Evolutionary conservation across 2,329 filamentous ascomycete genomes (phyloP).

Genomic region (Diaporthe longicolla): DNA sequence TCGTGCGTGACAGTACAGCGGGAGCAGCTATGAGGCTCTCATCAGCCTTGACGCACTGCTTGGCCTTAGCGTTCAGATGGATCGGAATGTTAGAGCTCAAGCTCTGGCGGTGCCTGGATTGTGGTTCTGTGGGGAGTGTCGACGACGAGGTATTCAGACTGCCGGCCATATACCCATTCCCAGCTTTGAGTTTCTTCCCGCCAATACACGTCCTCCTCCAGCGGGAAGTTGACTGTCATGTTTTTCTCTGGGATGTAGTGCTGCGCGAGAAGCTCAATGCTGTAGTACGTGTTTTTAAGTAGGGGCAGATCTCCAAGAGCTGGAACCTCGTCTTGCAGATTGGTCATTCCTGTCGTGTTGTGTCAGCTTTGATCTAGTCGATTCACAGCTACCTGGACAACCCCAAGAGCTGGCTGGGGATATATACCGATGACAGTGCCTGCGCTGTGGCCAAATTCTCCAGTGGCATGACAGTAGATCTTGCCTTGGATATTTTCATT

Average conservation of each 20-base stretch:
- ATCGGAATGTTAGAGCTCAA: not conserved
- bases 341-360: constrained; percentile 59
- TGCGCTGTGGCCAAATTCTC: constrained; percentile 66
- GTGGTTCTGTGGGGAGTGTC: constrained; percentile 28
- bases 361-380: constrained; percentile 11
- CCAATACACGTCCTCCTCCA: constrained; percentile 67
- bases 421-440: constrained; percentile 61
- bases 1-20: not conserved
- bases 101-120: not conserved
- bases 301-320: constrained; percentile 62
- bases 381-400: not conserved
- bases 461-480: constrained; percentile 65
- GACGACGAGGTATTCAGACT: constrained; percentile 60
- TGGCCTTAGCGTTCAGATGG: not conserved
- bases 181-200: constrained; percentile 55
- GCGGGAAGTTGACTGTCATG: constrained; percentile 60
- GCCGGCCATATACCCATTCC: constrained; percentile 65
- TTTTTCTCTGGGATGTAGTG: constrained; percentile 62
- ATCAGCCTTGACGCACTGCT: not conserved
- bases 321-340: constrained; percentile 63
- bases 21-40: not conserved
- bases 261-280: constrained; percentile 64
- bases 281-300: constrained; percentile 63
- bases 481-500: constrained; percentile 60
- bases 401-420: not conserved